phyloP scores from a whole-genome alignment of 345 rosid genomes.

The Punica granatum region DNA sequence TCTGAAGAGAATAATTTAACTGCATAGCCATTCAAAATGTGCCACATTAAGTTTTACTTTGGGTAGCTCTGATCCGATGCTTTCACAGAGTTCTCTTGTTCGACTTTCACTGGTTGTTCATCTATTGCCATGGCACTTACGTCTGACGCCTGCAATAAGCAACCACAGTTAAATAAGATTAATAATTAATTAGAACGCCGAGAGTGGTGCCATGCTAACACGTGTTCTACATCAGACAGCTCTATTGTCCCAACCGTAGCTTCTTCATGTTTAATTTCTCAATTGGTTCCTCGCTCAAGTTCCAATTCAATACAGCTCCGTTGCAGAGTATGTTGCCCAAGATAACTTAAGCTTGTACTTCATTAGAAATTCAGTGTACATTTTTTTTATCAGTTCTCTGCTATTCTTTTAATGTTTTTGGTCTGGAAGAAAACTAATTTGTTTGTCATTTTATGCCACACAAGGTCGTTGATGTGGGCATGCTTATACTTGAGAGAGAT shows the following conservation, averaged over 20 bases:
- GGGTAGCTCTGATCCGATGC: conserved; percentile 41
- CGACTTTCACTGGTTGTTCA: conserved; percentile 55
- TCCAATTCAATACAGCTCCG: conserved; percentile 29
- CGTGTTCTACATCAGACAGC: conserved; percentile 14
- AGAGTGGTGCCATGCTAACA: neutral
- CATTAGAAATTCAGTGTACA: neutral
- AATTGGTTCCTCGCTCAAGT: conserved; percentile 22
- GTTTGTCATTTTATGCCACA: neutral
- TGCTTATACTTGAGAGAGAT: conserved; percentile 52
- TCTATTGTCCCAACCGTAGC: conserved; percentile 16
- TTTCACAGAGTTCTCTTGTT: conserved; percentile 52
- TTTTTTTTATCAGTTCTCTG: neutral
- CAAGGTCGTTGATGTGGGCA: conserved; percentile 52
- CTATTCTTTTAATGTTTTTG: neutral
- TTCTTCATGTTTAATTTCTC: conserved; percentile 38
- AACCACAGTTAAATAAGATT: neutral
- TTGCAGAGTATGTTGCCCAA: conserved; percentile 50
- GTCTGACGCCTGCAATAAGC: conserved; percentile 41
- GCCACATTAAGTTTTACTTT: conserved; percentile 17
- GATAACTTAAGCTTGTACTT: neutral
- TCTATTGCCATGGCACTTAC: conserved; percentile 46
- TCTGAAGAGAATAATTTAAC: neutral
- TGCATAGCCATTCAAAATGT: neutral
- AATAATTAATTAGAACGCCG: neutral
- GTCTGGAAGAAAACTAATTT: neutral